A percentile compares a stretch with the other conserved stretches of the same genome.
Conservation (phyloP, 2,329 filamentous ascomycete genomes). For the Aaosphaeria arxii region DNA sequence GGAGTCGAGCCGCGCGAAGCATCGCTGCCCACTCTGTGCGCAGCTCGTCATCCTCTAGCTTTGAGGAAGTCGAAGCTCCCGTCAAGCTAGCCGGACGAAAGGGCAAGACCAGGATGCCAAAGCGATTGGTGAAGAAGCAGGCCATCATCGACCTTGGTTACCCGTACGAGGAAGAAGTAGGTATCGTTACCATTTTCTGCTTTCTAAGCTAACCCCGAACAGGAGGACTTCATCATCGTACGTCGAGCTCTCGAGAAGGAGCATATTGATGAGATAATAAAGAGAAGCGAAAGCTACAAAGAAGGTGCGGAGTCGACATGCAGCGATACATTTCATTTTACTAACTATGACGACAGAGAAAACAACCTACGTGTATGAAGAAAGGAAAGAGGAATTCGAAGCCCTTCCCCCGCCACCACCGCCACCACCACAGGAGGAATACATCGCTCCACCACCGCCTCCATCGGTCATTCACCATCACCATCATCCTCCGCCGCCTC, state of each 20-base stretch:
- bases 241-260: constrained; percentile 82
- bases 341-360: constrained; percentile 21
- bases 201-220: background rate
- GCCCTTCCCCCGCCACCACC: constrained; percentile 11
- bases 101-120: constrained; percentile 86
- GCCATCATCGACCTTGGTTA: constrained; percentile 84
- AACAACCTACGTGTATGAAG: constrained; percentile 36
- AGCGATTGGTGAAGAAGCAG: constrained; percentile 72
- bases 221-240: constrained; percentile 80
- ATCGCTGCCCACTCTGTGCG: constrained; percentile 24
- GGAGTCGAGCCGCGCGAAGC: constrained; percentile 24
- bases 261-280: constrained; percentile 87
- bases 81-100: constrained; percentile 50
- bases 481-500: constrained; percentile 2
- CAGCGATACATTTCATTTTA: background rate
- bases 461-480: constrained; percentile 3
- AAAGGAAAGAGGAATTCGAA: constrained; percentile 10
- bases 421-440: constrained; percentile 1
- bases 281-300: constrained; percentile 72
- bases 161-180: constrained; percentile 80
- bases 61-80: constrained; percentile 36
- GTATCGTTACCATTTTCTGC: constrained; percentile 15
- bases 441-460: constrained; percentile 20
- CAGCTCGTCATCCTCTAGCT: constrained; percentile 42
- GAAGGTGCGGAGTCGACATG: constrained; percentile 35